Evolutionary conservation across 2,329 filamentous ascomycete genomes (phyloP).

Genomic region (Corniculantispora saksenae): DNA sequence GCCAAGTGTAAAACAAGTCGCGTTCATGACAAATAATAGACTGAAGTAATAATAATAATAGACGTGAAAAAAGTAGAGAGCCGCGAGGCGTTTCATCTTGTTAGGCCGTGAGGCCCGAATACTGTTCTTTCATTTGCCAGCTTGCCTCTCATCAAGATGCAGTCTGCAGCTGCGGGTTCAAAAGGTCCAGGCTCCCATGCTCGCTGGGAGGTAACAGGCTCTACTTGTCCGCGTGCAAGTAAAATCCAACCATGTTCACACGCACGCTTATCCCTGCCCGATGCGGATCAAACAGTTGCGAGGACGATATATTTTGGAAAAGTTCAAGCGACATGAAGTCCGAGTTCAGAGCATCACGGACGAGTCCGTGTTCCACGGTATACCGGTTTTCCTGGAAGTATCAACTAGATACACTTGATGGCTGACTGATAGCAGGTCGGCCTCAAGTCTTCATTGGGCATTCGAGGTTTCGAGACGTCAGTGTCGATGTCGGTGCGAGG

Average conservation of each 20-base stretch:
- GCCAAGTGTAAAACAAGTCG: neutral
- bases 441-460: neutral
- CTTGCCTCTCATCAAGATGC: conserved; percentile 15
- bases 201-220: too few species aligned
- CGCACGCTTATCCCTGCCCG: too few species aligned
- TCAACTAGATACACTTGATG: too few species aligned
- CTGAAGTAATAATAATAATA: neutral
- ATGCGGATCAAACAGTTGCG: too few species aligned
- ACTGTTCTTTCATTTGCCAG: conserved; percentile 12
- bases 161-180: conserved; percentile 17
- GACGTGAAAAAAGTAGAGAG: conserved; percentile 16
- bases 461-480: neutral
- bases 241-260: too few species aligned
- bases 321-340: too few species aligned
- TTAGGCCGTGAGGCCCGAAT: conserved; percentile 31
- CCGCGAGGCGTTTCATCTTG: conserved; percentile 33
- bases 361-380: neutral
- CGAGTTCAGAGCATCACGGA: neutral
- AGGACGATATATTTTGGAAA: too few species aligned
- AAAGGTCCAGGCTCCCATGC: neutral
- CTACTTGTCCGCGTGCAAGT: too few species aligned
- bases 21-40: neutral
- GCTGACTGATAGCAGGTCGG: neutral
- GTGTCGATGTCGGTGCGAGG: conserved; percentile 34
- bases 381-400: neutral